phyloP scores from a whole-genome alignment of 2,329 filamentous ascomycete species.

The Aspergillus chevalieri region DNA sequence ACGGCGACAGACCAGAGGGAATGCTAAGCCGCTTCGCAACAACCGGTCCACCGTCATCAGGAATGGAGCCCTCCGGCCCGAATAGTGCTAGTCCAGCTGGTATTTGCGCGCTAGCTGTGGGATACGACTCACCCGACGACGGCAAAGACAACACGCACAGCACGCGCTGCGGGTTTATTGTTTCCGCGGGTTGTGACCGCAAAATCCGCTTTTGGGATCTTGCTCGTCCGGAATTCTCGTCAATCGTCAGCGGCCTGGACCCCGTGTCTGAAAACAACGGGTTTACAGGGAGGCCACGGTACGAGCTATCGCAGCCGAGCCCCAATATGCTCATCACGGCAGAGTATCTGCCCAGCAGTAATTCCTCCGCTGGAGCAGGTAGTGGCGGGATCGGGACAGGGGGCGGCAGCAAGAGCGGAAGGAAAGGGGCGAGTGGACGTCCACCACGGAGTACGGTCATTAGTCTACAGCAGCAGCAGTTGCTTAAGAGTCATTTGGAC shows the following conservation, averaged over 20 bases:
- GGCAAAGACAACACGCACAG: slow-evolving; percentile 37
- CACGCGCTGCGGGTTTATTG: slow-evolving; percentile 71
- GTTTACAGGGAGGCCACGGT: slow-evolving; percentile 56
- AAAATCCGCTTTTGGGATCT: slow-evolving; percentile 94
- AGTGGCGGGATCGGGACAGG: slow-evolving; percentile 19
- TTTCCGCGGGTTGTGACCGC: slow-evolving; percentile 84
- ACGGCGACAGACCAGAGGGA: slow-evolving; percentile 79
- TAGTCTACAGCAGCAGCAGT: slow-evolving; percentile 75
- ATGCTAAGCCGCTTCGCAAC: slow-evolving; percentile 80
- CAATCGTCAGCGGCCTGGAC: slow-evolving; percentile 71
- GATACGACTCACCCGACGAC: slow-evolving; percentile 63
- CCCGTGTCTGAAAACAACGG: slow-evolving; percentile 52
- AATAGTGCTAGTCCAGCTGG: slow-evolving; percentile 35
- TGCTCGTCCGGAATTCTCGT: slow-evolving; percentile 67
- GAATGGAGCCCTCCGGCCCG: slow-evolving; percentile 48
- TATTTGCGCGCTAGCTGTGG: slow-evolving; percentile 69
- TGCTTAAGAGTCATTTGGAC: slow-evolving; percentile 82
- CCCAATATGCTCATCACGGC: slow-evolving; percentile 60
- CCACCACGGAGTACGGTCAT: slow-evolving; percentile 76
- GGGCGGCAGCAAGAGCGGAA: slow-evolving; percentile 23
- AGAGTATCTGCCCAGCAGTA: slow-evolving; percentile 51
- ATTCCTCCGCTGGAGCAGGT: slow-evolving; percentile 3
- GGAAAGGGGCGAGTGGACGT: slow-evolving; percentile 35
- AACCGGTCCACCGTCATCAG: slow-evolving; percentile 34
- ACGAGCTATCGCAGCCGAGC: slow-evolving; percentile 58